Evolutionary conservation across 2,329 filamentous ascomycete genomes (phyloP), one percentile per base, ranked within the genome.

Genomic region (Arthroderma uncinatum): DNA sequence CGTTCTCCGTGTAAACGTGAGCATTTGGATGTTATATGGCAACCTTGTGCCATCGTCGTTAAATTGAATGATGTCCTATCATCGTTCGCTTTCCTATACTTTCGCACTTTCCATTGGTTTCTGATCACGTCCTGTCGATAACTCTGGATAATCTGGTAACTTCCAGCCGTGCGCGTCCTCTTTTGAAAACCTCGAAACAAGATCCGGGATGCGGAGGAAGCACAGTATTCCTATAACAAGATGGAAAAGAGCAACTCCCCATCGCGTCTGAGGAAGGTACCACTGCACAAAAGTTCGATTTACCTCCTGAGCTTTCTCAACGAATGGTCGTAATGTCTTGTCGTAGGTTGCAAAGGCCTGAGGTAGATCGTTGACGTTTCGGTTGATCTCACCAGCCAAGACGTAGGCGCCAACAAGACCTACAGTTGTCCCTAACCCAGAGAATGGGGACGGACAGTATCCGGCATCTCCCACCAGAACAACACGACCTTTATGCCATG

Each of bases 321-420:
- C 57, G 30, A 65, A 64, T 8, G 67, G 66, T 28, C 64, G 58
- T 47, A 69, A 58, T 16, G 30, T 61, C 16, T 42, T 34, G 21
- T 66, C 61, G 52, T 69, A 68, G 4, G 59, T 59, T 16, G 28
- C 36, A 23, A 69, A 62, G 0, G 67, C 39, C 7, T 21, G 16
- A 42, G 39, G 39, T 65, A 21, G 21, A 42, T 66, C 37, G 7
- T 63, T 61, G 1, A 57, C 37, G 33, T 68, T 60, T 14, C 60
- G 64, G 12, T 56, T 55, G 12, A 74, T 63, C 56, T 74, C 80
- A 1, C 81, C 81, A 0, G 80, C 81, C 2, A 84, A 70, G 1
- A 82, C 67, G 62, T 83, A 84, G 0, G 79, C 78, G 0, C 71
- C 72, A 2, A 68, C 62, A 1, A 75, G 59, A 12, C 67, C 66